Conservation (phyloP, 305 asterid genomes). For the Solanum hybrid region DNA sequence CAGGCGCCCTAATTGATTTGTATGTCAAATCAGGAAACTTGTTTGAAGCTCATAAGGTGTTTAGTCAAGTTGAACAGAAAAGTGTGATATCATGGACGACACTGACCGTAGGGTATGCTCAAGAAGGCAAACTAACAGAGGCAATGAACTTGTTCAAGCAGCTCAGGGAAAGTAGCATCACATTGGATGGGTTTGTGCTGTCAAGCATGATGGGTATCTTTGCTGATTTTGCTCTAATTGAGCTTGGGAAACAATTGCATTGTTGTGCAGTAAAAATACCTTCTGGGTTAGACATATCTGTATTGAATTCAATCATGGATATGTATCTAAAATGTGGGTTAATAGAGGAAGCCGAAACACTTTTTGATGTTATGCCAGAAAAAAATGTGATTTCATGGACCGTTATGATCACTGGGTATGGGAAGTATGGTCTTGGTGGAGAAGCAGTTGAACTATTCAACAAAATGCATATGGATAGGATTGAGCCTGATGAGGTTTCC, state of each 20-base stretch:
- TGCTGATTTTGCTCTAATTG: constrained; percentile 45
- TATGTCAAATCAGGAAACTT: constrained; percentile 41
- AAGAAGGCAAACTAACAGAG: constrained; percentile 25
- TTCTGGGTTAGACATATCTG: constrained; percentile 29
- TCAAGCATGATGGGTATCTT: constrained; percentile 42
- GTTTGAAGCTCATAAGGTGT: constrained; percentile 31
- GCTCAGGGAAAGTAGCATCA: constrained; percentile 24
- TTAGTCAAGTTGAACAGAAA: constrained; percentile 24
- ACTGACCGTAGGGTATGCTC: constrained; percentile 45
- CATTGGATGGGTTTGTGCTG: constrained; percentile 37
- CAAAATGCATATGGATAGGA: constrained; percentile 30
- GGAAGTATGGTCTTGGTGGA: constrained; percentile 39
- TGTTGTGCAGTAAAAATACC: constrained; percentile 35
- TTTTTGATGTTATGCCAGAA: constrained; percentile 23
- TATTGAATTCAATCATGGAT: constrained; percentile 38
- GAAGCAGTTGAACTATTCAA: constrained; percentile 44
- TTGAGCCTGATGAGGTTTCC: constrained; percentile 48
- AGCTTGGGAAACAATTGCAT: constrained; percentile 59
- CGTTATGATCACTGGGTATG: constrained; percentile 53
- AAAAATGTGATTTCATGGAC: constrained; percentile 52
- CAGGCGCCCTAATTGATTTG: constrained; percentile 51
- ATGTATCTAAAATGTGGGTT: constrained; percentile 62
- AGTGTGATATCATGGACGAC: constrained; percentile 41
- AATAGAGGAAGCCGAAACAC: constrained; percentile 34
- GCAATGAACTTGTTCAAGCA: constrained; percentile 43